Evolutionary conservation across 1,284 basidiomycete species (phyloP).

Genomic region (Ganoderma lucidum): DNA sequence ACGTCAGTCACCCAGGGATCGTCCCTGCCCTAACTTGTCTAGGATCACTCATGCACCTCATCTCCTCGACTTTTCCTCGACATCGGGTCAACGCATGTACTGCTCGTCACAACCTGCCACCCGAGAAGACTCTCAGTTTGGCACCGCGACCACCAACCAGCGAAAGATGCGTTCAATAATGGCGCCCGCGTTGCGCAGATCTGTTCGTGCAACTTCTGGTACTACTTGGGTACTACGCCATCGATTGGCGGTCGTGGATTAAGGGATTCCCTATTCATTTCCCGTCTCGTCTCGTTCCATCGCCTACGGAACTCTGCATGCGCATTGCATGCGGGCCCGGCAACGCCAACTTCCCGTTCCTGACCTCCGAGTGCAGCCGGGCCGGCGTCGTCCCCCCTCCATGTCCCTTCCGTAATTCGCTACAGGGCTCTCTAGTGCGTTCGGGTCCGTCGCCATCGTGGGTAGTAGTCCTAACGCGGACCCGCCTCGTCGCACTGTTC

Average conservation of each 20-base stretch:
- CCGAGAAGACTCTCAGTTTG: not conserved
- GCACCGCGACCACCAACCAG: not conserved
- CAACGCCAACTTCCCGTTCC: not conserved
- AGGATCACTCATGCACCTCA: not conserved
- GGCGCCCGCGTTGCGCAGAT: not conserved
- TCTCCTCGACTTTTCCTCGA: not conserved
- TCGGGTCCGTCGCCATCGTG: not conserved
- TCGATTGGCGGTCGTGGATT: not conserved
- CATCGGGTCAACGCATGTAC: not conserved
- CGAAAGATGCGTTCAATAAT: not conserved
- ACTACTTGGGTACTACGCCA: not conserved
- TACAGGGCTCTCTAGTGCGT: not conserved
- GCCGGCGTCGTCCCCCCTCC: not conserved
- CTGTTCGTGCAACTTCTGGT: not conserved
- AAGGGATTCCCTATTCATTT: not conserved
- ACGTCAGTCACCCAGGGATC: conserved; percentile 1
- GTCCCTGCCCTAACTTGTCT: not conserved
- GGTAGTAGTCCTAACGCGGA: not conserved
- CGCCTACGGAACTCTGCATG: not conserved
- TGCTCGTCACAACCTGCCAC: not conserved
- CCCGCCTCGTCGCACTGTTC: not conserved
- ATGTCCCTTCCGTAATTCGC: not conserved
- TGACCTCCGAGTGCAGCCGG: not conserved
- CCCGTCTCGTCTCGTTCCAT: not conserved
- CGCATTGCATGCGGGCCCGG: not conserved